A percentile compares a stretch with the other conserved stretches of the same genome.
Conservation (phyloP, 2,329 filamentous ascomycete genomes). For the Fusarium ramigenum region DNA sequence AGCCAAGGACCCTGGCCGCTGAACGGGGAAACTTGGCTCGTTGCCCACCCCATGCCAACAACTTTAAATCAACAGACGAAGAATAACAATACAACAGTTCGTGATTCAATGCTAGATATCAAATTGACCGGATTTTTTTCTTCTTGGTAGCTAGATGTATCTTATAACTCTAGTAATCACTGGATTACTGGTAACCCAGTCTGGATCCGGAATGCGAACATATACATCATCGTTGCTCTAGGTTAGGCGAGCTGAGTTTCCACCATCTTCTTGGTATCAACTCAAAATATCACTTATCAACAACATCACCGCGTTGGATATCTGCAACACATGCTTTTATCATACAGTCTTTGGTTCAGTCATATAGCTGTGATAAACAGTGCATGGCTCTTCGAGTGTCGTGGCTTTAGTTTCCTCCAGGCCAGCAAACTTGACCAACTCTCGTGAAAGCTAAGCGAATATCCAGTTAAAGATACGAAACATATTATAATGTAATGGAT, state of each 20-base stretch:
- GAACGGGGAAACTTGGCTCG: not conserved
- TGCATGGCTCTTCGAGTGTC: fast-evolving
- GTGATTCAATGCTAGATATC: too few species aligned
- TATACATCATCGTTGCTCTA: not conserved
- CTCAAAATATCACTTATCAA: not conserved
- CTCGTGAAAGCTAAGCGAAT: not conserved
- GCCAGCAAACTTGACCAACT: not conserved
- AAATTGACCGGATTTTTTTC: too few species aligned
- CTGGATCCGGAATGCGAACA: not conserved
- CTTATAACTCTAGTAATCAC: too few species aligned
- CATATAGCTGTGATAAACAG: not conserved
- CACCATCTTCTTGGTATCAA: not conserved
- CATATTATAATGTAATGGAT: not conserved
- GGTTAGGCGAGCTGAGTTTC: not conserved
- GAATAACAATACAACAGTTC: not conserved
- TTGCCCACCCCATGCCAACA: not conserved
- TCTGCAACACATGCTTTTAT: too few species aligned
- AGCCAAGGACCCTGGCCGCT: not conserved
- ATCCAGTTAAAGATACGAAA: not conserved
- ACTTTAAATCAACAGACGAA: not conserved
- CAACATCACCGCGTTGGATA: not conserved
- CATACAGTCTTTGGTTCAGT: fast-evolving
- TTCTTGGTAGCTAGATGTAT: too few species aligned
- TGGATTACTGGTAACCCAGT: too few species aligned
- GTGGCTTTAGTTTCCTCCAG: too few species aligned